Evolutionary conservation across 192 early-diverging fungal species (phyloP), one percentile per base, ranked within the genome.

Genomic region (Radiomyces spectabilis): DNA sequence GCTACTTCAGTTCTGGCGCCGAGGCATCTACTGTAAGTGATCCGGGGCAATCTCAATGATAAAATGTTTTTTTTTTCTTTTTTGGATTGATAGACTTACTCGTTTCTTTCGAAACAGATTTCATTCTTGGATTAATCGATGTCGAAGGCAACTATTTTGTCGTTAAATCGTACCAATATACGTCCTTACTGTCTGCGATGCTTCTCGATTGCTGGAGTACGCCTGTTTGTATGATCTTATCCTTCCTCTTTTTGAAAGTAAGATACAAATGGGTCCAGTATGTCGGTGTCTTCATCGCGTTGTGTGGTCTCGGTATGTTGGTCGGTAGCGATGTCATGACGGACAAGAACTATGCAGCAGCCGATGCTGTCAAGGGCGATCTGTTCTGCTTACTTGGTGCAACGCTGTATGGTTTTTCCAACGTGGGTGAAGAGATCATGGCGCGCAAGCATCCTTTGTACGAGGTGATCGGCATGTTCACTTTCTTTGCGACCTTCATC

Each of bases 111-210:
- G 19, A 4, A 30, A 15, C 53, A 72, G 71, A 82, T 32, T 56
- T 87, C 19, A 33, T 87, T 3, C 61, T 91, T 58, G 81, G 77
- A 1, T 49, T 80, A 7, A 79, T 84, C 12, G 88, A 91, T 63
- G 85, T 91, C 2, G 86, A 91, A 63, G 88, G 84, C 59, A 91
- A 91, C 52, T 91, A 84, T 54, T 86, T 91, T 73, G 79, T 85
- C 12, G 81, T 88, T 48, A 88, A 87, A 69, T 80, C 85, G 6
- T 91, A 78, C 51, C 69, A 63, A 53, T 88, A 88, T 57, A 91
- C 88, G 15, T 86, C 84, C 13, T 53, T 88, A 1, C 66, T 91
- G 32, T 87, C 86, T 0, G 82, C 79, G 55, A 87, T 87, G 85
- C 63, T 91, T 38, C 71, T 91, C 15, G 85, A 88, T 56, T 80